A percentile compares a stretch with the other conserved stretches of the same genome.
Evolutionary conservation across 305 asterid genomes (phyloP).

Genomic region (Fraxinus nigra): DNA sequence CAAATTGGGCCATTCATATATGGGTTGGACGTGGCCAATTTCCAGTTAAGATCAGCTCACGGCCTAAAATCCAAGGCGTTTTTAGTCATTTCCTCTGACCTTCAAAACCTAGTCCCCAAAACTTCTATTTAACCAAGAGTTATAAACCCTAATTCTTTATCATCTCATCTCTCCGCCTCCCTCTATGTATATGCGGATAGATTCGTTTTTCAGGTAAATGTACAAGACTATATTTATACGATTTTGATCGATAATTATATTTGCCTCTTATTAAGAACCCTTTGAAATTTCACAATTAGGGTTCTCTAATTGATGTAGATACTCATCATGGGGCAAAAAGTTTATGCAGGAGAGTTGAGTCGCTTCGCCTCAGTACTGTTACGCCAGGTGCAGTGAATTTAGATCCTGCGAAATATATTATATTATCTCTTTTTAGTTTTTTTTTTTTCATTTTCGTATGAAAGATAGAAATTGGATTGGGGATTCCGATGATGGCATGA

Average conservation of each 20-base stretch:
- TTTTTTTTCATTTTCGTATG: not conserved
- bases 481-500: slow-evolving; percentile 42
- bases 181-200: not conserved
- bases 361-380: slow-evolving; percentile 28
- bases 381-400: slow-evolving; percentile 35
- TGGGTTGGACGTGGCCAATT: not conserved
- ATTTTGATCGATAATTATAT: not conserved
- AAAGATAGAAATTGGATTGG: not conserved
- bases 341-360: slow-evolving; percentile 33
- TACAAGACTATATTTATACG: not conserved
- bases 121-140: not conserved
- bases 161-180: not conserved
- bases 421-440: not conserved
- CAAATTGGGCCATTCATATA: not conserved
- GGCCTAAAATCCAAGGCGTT: not conserved
- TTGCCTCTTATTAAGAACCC: not conserved
- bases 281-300: not conserved
- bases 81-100: not conserved
- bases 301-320: not conserved
- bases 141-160: not conserved
- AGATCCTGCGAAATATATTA: slow-evolving; percentile 27
- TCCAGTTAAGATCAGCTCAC: not conserved
- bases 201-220: not conserved
- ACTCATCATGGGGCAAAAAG: not conserved
- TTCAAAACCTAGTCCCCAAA: not conserved